Conservation (phyloP, 2,329 filamentous ascomycete species). For the Hypoxylon sp. region DNA sequence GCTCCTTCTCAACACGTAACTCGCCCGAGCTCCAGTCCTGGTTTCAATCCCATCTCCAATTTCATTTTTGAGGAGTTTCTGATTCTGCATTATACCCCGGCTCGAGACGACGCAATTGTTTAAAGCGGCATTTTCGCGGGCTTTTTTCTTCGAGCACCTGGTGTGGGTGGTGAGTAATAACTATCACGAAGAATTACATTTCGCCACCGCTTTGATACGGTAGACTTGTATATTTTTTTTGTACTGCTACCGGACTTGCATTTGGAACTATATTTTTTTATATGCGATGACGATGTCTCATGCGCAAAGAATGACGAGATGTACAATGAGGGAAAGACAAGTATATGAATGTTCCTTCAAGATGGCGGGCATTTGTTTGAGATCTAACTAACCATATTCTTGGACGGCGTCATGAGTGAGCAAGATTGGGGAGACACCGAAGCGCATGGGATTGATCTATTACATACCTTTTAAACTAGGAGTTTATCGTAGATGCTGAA, state of each 20-base stretch:
- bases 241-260: slow-evolving; percentile 29
- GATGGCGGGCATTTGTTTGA: slow-evolving; percentile 35
- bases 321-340: slow-evolving; percentile 44
- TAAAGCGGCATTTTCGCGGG: slow-evolving; percentile 49
- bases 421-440: slow-evolving; percentile 35
- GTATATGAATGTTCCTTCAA: slow-evolving; percentile 37
- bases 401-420: slow-evolving; percentile 34
- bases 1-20: slow-evolving; percentile 27
- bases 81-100: slow-evolving; percentile 55
- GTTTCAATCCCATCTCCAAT: slow-evolving; percentile 31
- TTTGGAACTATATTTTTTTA: slow-evolving; percentile 34
- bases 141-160: slow-evolving; percentile 41
- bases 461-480: slow-evolving; percentile 42
- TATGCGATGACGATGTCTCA: slow-evolving; percentile 30
- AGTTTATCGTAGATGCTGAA: slow-evolving; percentile 40
- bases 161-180: slow-evolving; percentile 32
- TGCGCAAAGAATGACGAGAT: slow-evolving; percentile 40
- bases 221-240: slow-evolving; percentile 41
- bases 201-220: slow-evolving; percentile 33
- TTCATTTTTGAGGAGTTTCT: slow-evolving; percentile 45
- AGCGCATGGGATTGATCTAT: slow-evolving; percentile 30
- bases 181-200: slow-evolving; percentile 22
- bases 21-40: slow-evolving; percentile 7
- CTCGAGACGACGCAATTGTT: slow-evolving; percentile 47
- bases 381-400: slow-evolving; percentile 29